These are phyloP conservation scores for Atkinsonella texensis DNA, from an alignment of 2,329 filamentous ascomycete genomes.

Conservation along the genomic window DNA sequence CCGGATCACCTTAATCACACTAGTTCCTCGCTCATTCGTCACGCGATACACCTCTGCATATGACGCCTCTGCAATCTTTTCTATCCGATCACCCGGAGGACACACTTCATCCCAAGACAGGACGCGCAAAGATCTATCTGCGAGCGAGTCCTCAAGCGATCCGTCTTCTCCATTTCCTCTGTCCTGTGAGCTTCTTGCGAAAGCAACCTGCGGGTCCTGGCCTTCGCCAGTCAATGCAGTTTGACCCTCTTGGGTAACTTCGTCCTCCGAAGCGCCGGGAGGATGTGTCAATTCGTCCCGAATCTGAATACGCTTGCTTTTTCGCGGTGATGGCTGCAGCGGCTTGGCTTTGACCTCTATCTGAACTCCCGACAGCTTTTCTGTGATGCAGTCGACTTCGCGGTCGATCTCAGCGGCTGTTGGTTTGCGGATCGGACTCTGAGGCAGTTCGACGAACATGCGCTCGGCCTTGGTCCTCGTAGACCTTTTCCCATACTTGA, in stretches of 20 bases:
- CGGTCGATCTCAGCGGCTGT: conserved; percentile 10
- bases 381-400: conserved; percentile 21
- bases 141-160: not conserved
- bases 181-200: not conserved
- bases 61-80: conserved; percentile 55
- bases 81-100: conserved; percentile 37
- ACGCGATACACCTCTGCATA: conserved; percentile 56
- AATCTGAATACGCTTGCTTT: conserved; percentile 4
- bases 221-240: not conserved
- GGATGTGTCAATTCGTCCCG: conserved; percentile 7
- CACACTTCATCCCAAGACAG: conserved; percentile 48
- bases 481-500: conserved; percentile 39
- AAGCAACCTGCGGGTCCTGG: not conserved
- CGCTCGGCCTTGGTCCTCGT: conserved; percentile 35
- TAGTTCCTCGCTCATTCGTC: conserved; percentile 45
- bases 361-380: conserved; percentile 21
- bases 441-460: conserved; percentile 39
- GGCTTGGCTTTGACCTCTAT: conserved; percentile 12
- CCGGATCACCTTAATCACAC: conserved; percentile 53
- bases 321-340: conserved; percentile 9
- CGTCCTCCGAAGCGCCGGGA: not conserved
- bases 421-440: conserved; percentile 31
- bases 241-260: not conserved
- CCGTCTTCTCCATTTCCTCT: conserved; percentile 8
- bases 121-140: conserved; percentile 24